Evolutionary conservation across 2,329 filamentous ascomycete species (phyloP), one percentile per base, ranked within the genome.

Genomic region (Ophiosphaerella korrae): DNA sequence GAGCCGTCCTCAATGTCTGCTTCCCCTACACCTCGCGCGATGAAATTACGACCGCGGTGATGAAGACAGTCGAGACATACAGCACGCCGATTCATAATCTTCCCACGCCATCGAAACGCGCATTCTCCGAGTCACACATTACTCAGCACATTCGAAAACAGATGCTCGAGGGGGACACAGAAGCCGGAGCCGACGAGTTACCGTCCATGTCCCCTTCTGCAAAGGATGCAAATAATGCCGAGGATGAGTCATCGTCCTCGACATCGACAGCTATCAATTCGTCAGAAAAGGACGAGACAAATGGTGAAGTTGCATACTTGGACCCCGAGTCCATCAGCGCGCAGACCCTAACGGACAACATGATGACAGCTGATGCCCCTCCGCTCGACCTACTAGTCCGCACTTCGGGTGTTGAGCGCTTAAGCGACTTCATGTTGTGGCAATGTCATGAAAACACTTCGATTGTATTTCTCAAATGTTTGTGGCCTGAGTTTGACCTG

Each of bases 351-450:
- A 88, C 88, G 46, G 84, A 86, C 53, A 91, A 97, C 75, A 90
- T 95, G 77, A 94, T 96, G 76, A 97, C 93, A 3, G 84, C 88
- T 42, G 85, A 86, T 45, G 87, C 89, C 55, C 94, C 94, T 13
- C 94, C 94, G 1, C 78, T 97, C 36, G 94, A 99, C 68, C 82
- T 99, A 11, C 86, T 99, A 47, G 83, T 99, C 43, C 86, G 94
- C 43, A 99, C 94, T 4, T 97, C 92, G 56, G 93, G 92, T 24
- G 94, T 99, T 12, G 88, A 92, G 73, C 84, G 94, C 42, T 79
- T 99, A 52, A 97, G 92, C 69, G 94, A 99, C 72, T 99, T 97
- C 66, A 94, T 99, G 92, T 85, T 99, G 31, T 99, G 94, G 94
- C 94, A 99, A 75, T 94, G 90, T 65, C 92, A 97, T 69, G 85